Evolutionary conservation across 371 early-diverging fungal species (phyloP), one percentile per base, ranked within the genome.

Genomic region (Rozella allomycis): DNA sequence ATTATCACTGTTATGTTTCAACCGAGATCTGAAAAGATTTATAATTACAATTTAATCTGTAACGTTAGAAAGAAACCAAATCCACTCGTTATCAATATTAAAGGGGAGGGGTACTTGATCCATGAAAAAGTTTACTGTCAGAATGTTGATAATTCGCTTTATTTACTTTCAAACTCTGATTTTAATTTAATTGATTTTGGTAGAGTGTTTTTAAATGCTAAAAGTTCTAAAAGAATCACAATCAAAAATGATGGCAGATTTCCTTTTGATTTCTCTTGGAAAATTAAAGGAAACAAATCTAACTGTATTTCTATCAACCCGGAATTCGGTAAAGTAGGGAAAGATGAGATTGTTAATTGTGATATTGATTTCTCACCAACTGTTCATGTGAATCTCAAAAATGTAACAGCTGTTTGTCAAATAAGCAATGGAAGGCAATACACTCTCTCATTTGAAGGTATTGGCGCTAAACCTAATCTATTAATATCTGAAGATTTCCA

Each of bases 71-170:
- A 55, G 41, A 60, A 60, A 31, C 49, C 54, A 1, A 49, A 46
- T 8, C 66, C 66, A 11, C 34, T 65, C 0, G 47, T 47, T 1
- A 41, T 65, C 32, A 59, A 60, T 31, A 45, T 65, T 9, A 57
- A 55, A 25, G 66, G 63, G 1, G 66, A 65, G 37, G 66, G 63
- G 1, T 65, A 65, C 26, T 42, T 49, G 26, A 54, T 65, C 16
- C 60, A 52, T 34, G 63, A 58, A 11, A 18, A 43, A 11, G 20
- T 65, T 17, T 49, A 46, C 21, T 42, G 34, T 7, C 63, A 65
- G 33, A 8, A 47, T 21, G 25, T 34, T 3, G 55, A 65, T 22
- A 57, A 55, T 5, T 30, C 47, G 3, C 23, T 39, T 1, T 32
- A 44, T 26, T 46, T 49, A 14, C 40, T 63, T 2, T 32, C 37